Evolutionary conservation across 345 rosid species (phyloP).

Genomic region (Barbarea vulgaris): DNA sequence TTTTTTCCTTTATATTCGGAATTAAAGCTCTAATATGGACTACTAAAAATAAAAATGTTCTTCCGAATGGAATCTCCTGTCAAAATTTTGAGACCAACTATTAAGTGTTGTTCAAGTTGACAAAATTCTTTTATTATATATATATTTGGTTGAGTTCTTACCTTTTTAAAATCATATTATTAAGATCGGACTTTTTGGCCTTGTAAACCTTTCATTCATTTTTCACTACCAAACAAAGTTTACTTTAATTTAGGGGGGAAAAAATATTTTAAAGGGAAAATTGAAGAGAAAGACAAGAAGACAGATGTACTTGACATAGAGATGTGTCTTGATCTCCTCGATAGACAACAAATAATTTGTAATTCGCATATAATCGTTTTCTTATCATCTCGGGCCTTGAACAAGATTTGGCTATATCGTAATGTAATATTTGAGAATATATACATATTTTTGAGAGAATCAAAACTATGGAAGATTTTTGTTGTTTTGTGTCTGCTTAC

Average conservation of each 20-base stretch:
- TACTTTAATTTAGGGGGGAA: neutral
- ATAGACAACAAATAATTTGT: constrained; percentile 20
- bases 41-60: neutral
- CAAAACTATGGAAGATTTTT: constrained; percentile 20
- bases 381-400: constrained; percentile 42
- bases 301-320: constrained; percentile 41
- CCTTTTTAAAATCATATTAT: neutral
- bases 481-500: constrained; percentile 29
- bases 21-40: neutral
- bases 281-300: constrained; percentile 28
- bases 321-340: constrained; percentile 43
- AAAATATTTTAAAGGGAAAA: neutral
- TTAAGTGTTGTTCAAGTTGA: neutral
- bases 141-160: neutral
- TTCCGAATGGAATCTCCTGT: neutral
- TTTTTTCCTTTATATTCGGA: neutral
- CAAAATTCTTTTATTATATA: too few relatives aligned
- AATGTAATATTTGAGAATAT: constrained; percentile 11
- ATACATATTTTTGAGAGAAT: constrained; percentile 31
- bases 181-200: neutral
- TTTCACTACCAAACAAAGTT: neutral
- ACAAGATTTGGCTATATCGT: constrained; percentile 35
- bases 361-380: constrained; percentile 33
- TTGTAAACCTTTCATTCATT: neutral
- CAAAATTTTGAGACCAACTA: neutral